Evolutionary conservation across 2,329 filamentous ascomycete genomes (phyloP), one percentile per base, ranked within the genome.

Genomic region (Atkinsonella texensis): DNA sequence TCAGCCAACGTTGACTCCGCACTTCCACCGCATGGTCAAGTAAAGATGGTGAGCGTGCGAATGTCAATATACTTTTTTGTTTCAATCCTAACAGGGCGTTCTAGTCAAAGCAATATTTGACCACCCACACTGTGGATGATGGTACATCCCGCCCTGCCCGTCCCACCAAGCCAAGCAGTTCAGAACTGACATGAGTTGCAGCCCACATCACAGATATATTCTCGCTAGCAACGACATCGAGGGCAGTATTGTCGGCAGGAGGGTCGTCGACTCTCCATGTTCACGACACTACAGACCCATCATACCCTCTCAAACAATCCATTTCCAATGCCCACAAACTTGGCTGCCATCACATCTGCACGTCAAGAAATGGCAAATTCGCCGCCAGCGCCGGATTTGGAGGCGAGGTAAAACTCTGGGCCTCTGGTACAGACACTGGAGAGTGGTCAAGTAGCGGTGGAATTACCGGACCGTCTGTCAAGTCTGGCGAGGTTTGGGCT

Each of bases 101-200:
- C 9, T 54, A 96, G 93, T 98, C 93, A 52, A 97, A 97, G 74
- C 93, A 97, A 84, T 98, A 96, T 68, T 80, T 98, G 56, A 94
- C 91, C 62, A 85, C 86, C 59, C 88, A 95, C 68, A 91, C 89
- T 43, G 81, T 95, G 67, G 87, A 95, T 66, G 80, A 89, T 74
- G 89, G 88, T 88, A 66, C 74, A 64, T 44, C 28, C 40, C 17
- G 18, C 13, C 41, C 23, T 45, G 39, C 62, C 65, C 66, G 55
- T 65, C 56, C 32, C 20, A 28, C 28, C 13, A 13, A 9, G 45
- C 44, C 44, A 38, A 32, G 10, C 15, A 40, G 40, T 5, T 46
- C 17, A 23, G 28, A 17, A 46, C 51, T 52, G 42, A 52, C 42
- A 17, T 1, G 59, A 48, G 31, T 46, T 46, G 43, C 62, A 93